Evolutionary conservation across 2,329 filamentous ascomycete species (phyloP), one percentile per base, ranked within the genome.

Genomic region (Apiospora rasikravindrae): DNA sequence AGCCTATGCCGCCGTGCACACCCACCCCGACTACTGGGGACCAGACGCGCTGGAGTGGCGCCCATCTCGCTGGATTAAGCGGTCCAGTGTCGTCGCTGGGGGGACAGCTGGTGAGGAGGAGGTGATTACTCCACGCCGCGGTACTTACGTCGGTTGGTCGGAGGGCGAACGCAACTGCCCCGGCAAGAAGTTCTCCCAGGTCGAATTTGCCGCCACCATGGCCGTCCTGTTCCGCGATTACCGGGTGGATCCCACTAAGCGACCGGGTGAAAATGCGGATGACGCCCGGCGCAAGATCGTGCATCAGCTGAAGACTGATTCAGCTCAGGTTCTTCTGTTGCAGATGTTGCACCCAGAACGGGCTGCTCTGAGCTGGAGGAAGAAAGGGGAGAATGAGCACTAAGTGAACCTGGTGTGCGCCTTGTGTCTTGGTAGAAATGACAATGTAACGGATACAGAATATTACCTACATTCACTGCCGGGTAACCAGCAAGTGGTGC

Each of bases 101-200:
- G 22, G 4, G 53, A 51, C 11, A 11, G n/a, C 11, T 1, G 10
- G 11, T 2, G 49, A 29, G 24, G 24, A 57, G 51, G 73, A 77
- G 26, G 44, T 78, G 14, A 33, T 74, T 0, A 57, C 72, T 2
- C 73, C 77, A 0, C 47, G 29, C 0, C 73, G 73, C 11, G 77
- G 77, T 0, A 73, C 74, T 0, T 79, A 77, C 57, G 42, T 77
- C 1, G 73, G 73, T 1, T 82, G 81, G 80, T 79, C 79, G 0
- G 80, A 80, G 2, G 80, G 80, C 19, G 45, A 73, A 26, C 77
- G 77, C 4, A 76, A 77, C 69, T 81, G 81, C 33, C 77, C 78
- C 0, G 81, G 79, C 0, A 76, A 71, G 44, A 81, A 80, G 69
- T 82, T 82, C 73, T 78, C 80, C 6, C 76, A 81, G 67, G 78